Evolutionary conservation across 2,329 filamentous ascomycete genomes (phyloP).

Genomic region (Claviceps pazoutovae): DNA sequence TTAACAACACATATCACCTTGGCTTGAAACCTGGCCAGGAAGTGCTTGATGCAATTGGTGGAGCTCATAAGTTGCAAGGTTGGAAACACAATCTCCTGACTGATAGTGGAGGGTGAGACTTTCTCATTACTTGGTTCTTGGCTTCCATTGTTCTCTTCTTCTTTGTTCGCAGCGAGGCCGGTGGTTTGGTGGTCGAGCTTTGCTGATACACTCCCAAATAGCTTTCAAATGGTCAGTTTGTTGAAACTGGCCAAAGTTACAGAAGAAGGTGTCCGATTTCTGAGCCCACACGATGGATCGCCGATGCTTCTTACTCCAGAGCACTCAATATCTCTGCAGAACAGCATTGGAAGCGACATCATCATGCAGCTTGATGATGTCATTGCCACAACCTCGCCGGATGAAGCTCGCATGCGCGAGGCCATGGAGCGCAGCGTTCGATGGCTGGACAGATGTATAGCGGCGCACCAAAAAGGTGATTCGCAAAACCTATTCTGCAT

Average conservation of each 20-base stretch:
- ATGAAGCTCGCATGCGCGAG: conserved; percentile 74
- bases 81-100: conserved; percentile 95
- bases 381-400: conserved; percentile 87
- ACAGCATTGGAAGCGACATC: conserved; percentile 94
- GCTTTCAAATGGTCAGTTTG: conserved; percentile 97
- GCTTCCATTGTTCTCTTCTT: background rate
- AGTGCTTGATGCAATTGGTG: conserved; percentile 73
- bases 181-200: no score
- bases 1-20: conserved; percentile 97
- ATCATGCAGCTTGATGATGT: conserved; percentile 99
- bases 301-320: conserved; percentile 97
- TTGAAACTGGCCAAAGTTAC: conserved; percentile 87
- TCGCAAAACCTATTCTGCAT: conserved; percentile 95
- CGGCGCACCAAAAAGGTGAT: conserved; percentile 70
- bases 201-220: conserved; percentile 21
- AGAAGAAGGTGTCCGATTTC: conserved; percentile 86
- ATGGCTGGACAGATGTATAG: conserved; percentile 92
- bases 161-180: background rate
- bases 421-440: conserved; percentile 90
- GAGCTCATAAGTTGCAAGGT: conserved; percentile 86
- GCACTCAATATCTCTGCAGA: conserved; percentile 90
- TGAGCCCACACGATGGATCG: conserved; percentile 88
- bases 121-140: background rate
- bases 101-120: conserved; percentile 52
- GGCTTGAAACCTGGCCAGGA: conserved; percentile 90